A percentile compares a stretch with the other conserved stretches of the same genome.
These are phyloP conservation scores for Hippophae tibetana DNA, from an alignment of 306 rosid genomes.

Conservation along the genomic window DNA sequence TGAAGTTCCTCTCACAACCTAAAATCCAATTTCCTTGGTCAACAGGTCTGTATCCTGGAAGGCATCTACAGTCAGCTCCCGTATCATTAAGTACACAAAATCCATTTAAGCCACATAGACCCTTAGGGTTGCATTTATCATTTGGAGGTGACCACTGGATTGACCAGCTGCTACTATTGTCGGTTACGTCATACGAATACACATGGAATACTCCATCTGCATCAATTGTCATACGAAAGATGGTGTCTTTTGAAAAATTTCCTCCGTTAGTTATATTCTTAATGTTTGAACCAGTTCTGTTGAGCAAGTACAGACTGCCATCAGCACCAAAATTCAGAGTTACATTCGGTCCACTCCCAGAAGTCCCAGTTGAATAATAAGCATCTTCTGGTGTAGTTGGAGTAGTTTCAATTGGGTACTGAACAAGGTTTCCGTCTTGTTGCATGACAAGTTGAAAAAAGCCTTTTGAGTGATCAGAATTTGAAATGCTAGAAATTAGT, in stretches of 20 bases:
- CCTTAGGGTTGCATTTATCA: constrained; percentile 10
- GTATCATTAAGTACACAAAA: neutral
- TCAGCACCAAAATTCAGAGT: constrained; percentile 8
- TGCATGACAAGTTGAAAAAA: constrained; percentile 17
- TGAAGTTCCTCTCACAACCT: constrained; percentile 17
- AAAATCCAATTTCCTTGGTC: neutral
- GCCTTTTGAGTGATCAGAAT: constrained; percentile 11
- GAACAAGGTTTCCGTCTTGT: constrained; percentile 17
- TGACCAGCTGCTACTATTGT: neutral
- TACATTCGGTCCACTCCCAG: neutral
- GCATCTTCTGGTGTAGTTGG: neutral
- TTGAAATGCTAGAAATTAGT: constrained; percentile 9
- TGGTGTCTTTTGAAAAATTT: neutral
- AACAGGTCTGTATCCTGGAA: constrained; percentile 4
- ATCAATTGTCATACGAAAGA: constrained; percentile 15
- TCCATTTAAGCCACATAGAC: constrained; percentile 11
- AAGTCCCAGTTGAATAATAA: neutral
- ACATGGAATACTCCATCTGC: constrained; percentile 18
- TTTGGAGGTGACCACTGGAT: neutral
- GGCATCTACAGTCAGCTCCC: constrained; percentile 9
- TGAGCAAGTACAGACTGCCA: constrained; percentile 13
- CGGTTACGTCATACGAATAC: constrained; percentile 2
- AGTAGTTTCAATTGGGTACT: constrained; percentile 3
- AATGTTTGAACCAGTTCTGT: neutral
- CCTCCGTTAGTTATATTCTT: neutral